Percentiles rank a stretch among this genome's conserved stretches.
Evolutionary conservation across 345 rosid species (phyloP).

Genomic region (Microthlaspi erraticum): DNA sequence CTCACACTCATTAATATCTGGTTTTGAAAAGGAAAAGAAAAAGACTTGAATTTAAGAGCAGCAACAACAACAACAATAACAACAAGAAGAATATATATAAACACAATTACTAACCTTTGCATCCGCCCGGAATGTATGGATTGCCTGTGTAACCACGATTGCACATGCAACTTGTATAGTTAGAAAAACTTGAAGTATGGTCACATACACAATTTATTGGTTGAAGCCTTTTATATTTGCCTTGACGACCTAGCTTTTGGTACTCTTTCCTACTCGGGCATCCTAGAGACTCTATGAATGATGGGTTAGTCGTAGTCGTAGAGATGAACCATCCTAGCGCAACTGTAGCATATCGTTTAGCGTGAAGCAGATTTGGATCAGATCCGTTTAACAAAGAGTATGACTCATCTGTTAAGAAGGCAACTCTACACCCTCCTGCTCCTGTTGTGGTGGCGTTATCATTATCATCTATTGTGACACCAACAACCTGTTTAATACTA

Average conservation of each 20-base stretch:
- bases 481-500: constrained; percentile 8
- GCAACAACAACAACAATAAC: no score
- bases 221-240: no score
- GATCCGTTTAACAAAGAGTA: no score
- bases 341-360: background rate
- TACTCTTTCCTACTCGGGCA: background rate
- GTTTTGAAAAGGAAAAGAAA: background rate
- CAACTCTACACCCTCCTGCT: constrained; percentile 26
- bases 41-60: no score
- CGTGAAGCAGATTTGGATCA: no score
- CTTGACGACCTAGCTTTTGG: no score
- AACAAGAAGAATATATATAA: no score
- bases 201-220: constrained; percentile 14
- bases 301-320: background rate
- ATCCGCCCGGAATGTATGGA: constrained; percentile 38
- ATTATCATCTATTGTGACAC: background rate
- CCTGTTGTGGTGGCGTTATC: background rate
- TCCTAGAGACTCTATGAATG: background rate
- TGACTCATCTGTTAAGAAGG: constrained; percentile 32
- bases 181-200: background rate
- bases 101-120: constrained; percentile 38
- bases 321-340: constrained; percentile 44
- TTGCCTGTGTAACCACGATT: constrained; percentile 41
- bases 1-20: constrained; percentile 34
- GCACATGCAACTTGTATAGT: constrained; percentile 42